Percentiles rank a stretch among this genome's conserved stretches.
phyloP scores from a whole-genome alignment of 1,139 yeast genomes.

The Lodderomyces pseudojiufengensis region DNA sequence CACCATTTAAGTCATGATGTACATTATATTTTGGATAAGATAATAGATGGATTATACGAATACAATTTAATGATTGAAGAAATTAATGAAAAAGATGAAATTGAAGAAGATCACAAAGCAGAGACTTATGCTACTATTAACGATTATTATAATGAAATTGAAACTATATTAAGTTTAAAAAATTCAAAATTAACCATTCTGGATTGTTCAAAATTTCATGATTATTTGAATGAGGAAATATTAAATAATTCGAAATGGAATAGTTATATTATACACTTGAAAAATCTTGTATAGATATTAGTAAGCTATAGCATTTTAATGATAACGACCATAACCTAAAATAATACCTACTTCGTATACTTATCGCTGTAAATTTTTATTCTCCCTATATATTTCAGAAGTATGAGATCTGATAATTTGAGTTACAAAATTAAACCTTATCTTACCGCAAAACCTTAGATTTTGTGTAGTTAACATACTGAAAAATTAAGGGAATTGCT shows the following conservation, averaged over 20 bases:
- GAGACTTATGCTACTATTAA: conserved; percentile 8
- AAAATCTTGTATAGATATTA: too few relatives aligned
- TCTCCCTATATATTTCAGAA: not conserved
- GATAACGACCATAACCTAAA: too few relatives aligned
- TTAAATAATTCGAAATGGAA: conserved; percentile 11
- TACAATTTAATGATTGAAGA: conserved; percentile 14
- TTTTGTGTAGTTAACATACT: too few relatives aligned
- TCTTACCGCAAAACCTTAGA: too few relatives aligned
- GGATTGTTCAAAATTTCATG: conserved; percentile 11
- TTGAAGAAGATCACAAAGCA: not conserved
- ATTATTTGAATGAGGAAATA: conserved; percentile 8
- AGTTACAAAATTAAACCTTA: too few relatives aligned
- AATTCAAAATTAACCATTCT: conserved; percentile 9
- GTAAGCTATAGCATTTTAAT: not conserved
- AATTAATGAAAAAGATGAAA: conserved; percentile 5
- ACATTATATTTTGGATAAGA: conserved; percentile 11
- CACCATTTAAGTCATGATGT: conserved; percentile 10
- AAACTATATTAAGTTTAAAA: conserved; percentile 10
- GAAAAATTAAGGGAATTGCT: too few relatives aligned
- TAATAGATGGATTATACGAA: conserved; percentile 13
- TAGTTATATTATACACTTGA: conserved; percentile 8
- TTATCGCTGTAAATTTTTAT: too few relatives aligned
- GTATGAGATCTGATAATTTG: too few relatives aligned
- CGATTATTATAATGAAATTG: conserved; percentile 10
- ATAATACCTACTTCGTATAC: too few relatives aligned